Evolutionary conservation across 768 basidiomycete genomes (phyloP).

Genomic region (Pilatotrama ljubarskyi): DNA sequence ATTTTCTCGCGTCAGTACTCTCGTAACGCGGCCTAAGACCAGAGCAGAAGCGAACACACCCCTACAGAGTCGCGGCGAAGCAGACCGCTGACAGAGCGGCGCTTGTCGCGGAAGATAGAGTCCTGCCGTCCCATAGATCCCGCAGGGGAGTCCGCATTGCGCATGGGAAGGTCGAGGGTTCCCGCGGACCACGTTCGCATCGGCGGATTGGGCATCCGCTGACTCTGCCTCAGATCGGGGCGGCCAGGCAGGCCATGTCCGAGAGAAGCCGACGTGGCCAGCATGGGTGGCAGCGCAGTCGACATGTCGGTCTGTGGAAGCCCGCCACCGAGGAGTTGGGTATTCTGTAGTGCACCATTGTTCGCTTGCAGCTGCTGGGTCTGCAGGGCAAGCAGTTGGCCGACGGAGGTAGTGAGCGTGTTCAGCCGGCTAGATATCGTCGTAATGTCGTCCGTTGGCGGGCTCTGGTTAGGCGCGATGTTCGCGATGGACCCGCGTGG

Average conservation of each 20-base stretch:
- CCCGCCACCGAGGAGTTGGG: constrained; percentile 32
- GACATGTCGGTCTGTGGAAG: constrained; percentile 39
- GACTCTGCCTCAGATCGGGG: constrained; percentile 58
- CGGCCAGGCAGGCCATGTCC: constrained; percentile 66
- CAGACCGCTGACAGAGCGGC: constrained; percentile 69
- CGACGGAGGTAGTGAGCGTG: constrained; percentile 80
- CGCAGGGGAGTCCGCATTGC: constrained; percentile 43
- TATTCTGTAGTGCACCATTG: constrained; percentile 25
- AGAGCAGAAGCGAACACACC: constrained; percentile 44
- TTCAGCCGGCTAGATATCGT: constrained; percentile 78
- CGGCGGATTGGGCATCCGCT: constrained; percentile 68
- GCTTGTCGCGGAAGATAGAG: constrained; percentile 60
- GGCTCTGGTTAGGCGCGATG: constrained; percentile 71
- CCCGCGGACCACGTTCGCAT: constrained; percentile 87
- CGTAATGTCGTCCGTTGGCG: constrained; percentile 67
- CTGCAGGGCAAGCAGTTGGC: constrained; percentile 79
- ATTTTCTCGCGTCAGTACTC: constrained; percentile 5
- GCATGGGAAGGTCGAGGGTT: constrained; percentile 69
- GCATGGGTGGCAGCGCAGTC: constrained; percentile 13
- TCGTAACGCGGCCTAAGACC: constrained; percentile 1
- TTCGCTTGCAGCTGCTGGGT: constrained; percentile 66
- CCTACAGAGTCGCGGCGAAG: constrained; percentile 74
- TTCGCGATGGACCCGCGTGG: constrained; percentile 65
- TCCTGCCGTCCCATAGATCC: constrained; percentile 39
- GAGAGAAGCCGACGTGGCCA: constrained; percentile 35